phyloP scores from a whole-genome alignment of 2,329 filamentous ascomycete species.

The Sphaceloma murrayae region DNA sequence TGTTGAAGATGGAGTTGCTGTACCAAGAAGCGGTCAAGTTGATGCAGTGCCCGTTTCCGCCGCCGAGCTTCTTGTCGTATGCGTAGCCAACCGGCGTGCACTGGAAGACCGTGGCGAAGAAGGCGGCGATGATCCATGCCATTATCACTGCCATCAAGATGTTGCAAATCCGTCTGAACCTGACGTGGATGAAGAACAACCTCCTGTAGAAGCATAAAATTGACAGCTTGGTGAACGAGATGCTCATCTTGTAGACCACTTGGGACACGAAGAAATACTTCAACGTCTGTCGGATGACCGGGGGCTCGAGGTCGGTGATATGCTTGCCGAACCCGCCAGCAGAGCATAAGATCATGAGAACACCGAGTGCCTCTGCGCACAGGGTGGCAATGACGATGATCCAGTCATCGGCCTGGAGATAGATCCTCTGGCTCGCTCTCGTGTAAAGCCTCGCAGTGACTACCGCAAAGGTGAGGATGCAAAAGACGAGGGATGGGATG shows the following conservation, averaged over 20 bases:
- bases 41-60: conserved; percentile 21
- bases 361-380: conserved; percentile 13
- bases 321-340: conserved; percentile 14
- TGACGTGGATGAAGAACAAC: conserved; percentile 25
- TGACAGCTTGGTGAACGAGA: conserved; percentile 27
- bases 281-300: conserved; percentile 16
- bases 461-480: conserved; percentile 3
- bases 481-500: conserved; percentile 13
- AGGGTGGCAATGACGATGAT: conserved; percentile 14
- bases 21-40: conserved; percentile 26
- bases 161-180: conserved; percentile 24
- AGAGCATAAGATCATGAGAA: conserved; percentile 15
- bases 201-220: conserved; percentile 30
- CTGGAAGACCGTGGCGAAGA: conserved; percentile 26
- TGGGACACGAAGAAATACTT: conserved; percentile 24
- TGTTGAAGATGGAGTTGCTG: conserved; percentile 27
- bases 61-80: conserved; percentile 22
- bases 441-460: conserved; percentile 7
- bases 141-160: conserved; percentile 24
- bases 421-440: neutral
- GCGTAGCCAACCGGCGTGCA: conserved; percentile 27
- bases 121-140: conserved; percentile 25
- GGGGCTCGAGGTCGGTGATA: neutral
- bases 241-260: conserved; percentile 23
- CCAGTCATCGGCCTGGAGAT: conserved; percentile 13